A percentile compares a stretch with the other conserved stretches of the same genome.
Evolutionary conservation across 306 rosid genomes (phyloP).

Genomic region (Mimosa bimucronata): DNA sequence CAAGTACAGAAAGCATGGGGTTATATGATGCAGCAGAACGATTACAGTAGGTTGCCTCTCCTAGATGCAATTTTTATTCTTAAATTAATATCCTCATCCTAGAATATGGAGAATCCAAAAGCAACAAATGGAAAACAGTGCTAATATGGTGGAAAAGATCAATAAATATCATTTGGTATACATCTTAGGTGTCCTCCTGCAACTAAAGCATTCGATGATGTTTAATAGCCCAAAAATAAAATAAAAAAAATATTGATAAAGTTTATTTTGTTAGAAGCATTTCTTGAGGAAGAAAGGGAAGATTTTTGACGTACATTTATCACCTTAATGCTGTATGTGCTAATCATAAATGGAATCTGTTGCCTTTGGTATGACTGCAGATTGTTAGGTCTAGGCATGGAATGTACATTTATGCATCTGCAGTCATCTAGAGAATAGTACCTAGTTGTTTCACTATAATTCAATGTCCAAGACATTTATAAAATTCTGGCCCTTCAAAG

Average conservation of each 20-base stretch:
- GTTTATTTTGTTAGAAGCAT: not conserved
- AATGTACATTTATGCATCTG: slow-evolving; percentile 4
- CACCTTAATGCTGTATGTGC: slow-evolving; percentile 5
- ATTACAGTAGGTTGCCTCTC: slow-evolving; percentile 77
- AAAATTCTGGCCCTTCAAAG: not conserved
- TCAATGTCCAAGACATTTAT: not conserved
- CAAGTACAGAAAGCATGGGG: slow-evolving; percentile 81
- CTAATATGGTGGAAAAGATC: slow-evolving; percentile 20
- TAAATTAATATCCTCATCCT: slow-evolving; percentile 21
- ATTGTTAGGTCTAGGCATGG: slow-evolving; percentile 14
- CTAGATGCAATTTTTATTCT: slow-evolving; percentile 31
- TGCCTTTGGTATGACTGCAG: slow-evolving; percentile 15
- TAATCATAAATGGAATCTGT: not conserved
- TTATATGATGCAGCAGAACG: slow-evolving; percentile 95
- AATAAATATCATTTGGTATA: slow-evolving; percentile 14
- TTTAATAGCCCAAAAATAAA: not conserved
- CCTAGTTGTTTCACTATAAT: not conserved
- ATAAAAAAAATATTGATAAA: not conserved
- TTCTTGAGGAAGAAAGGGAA: not conserved
- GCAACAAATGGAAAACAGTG: slow-evolving; percentile 24
- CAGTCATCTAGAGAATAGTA: not conserved
- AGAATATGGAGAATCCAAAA: slow-evolving; percentile 6
- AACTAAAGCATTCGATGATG: not conserved
- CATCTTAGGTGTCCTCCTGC: slow-evolving; percentile 29
- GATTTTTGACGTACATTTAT: not conserved